Evolutionary conservation across 2,329 filamentous ascomycete species (phyloP).

Genomic region (Monilinia vaccinii-corymbosi): DNA sequence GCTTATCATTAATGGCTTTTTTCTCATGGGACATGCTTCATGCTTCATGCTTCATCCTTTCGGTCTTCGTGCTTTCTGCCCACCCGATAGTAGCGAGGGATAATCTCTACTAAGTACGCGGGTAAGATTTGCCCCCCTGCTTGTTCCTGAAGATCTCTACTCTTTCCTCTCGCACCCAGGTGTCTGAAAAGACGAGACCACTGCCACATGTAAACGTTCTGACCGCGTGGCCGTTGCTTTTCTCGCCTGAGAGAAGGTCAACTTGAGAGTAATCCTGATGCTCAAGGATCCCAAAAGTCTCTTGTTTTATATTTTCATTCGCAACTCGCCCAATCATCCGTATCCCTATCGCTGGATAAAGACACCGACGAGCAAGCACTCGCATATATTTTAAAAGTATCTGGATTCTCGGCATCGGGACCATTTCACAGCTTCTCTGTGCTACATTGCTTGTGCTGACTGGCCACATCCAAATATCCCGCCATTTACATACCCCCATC

Average conservation of each 20-base stretch:
- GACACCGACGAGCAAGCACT: background rate
- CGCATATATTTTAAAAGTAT: background rate
- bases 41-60: background rate
- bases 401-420: background rate
- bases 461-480: background rate
- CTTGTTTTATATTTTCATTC: background rate
- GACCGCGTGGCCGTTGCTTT: background rate
- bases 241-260: background rate
- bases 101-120: background rate
- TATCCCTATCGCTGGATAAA: background rate
- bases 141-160: conserved; percentile 10
- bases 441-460: background rate
- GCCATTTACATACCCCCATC: background rate
- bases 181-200: conserved; percentile 2
- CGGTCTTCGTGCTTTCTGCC: background rate
- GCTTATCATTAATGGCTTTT: conserved; percentile 1
- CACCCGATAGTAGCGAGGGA: background rate
- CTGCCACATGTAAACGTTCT: background rate
- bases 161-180: background rate
- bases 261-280: background rate
- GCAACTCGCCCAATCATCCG: background rate
- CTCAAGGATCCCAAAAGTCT: background rate
- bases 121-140: background rate
- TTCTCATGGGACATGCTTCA: background rate
- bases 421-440: background rate